Conservation (phyloP, 129 eudicot genomes). For the Mikania micrantha region DNA sequence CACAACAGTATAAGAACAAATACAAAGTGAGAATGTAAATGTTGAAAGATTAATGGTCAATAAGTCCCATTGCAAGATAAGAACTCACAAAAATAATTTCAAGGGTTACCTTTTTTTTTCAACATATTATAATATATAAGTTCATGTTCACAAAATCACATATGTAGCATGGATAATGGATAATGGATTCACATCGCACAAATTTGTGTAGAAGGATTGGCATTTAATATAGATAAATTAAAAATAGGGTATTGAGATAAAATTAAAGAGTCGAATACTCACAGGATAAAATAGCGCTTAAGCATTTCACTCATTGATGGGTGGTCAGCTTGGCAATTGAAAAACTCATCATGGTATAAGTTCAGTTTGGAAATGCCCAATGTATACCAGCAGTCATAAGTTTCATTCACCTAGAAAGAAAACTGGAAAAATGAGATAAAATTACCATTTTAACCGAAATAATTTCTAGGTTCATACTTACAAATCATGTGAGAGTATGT, state of each 20-base stretch:
- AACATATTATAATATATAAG: too few species aligned
- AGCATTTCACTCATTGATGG: conserved; percentile 71
- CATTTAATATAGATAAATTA: not conserved
- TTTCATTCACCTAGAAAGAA: conserved; percentile 65
- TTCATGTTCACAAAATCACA: not conserved
- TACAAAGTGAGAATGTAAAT: not conserved
- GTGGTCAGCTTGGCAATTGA: conserved; percentile 59
- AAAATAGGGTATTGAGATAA: not conserved
- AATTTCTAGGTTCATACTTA: not conserved
- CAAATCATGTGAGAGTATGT: not conserved
- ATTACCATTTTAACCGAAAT: not conserved
- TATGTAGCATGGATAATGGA: too few species aligned
- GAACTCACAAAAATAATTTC: not conserved
- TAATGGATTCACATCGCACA: not conserved
- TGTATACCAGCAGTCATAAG: conserved; percentile 90
- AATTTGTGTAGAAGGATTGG: not conserved
- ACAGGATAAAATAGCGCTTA: conserved; percentile 63
- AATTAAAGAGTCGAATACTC: conserved; percentile 27
- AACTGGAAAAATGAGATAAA: not conserved
- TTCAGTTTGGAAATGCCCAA: conserved; percentile 70
- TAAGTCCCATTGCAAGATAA: not conserved
- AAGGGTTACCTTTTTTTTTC: too few species aligned
- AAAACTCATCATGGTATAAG: conserved; percentile 53
- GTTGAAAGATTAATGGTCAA: not conserved
- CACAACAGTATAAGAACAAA: not conserved